A percentile compares a stretch with the other conserved stretches of the same genome.
These are phyloP conservation scores for Podila epigama DNA, from an alignment of 192 early-diverging fungal species.

Conservation along the genomic window DNA sequence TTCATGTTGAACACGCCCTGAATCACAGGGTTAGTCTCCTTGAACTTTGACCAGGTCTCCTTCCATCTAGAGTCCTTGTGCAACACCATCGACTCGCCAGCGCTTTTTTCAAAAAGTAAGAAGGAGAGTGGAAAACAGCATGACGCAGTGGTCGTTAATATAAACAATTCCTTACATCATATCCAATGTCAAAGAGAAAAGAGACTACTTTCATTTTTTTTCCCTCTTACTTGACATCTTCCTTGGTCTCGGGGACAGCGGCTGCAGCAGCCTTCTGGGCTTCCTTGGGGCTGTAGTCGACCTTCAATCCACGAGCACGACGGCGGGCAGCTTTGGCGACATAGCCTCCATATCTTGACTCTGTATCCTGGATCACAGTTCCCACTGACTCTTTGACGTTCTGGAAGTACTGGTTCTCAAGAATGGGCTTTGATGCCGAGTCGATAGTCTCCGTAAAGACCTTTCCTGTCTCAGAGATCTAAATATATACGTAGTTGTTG, in stretches of 20 bases:
- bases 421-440: slow-evolving; percentile 70
- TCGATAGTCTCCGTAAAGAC: slow-evolving; percentile 70
- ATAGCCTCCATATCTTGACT: slow-evolving; percentile 77
- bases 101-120: no score
- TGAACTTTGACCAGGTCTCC: slow-evolving; percentile 92
- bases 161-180: no score
- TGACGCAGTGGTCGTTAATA: no score
- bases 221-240: slow-evolving; percentile 32
- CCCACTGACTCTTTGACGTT: slow-evolving; percentile 68
- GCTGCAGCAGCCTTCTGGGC: slow-evolving; percentile 49
- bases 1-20: slow-evolving; percentile 80
- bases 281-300: slow-evolving; percentile 41
- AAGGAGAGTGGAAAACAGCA: no score
- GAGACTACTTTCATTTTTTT: no score
- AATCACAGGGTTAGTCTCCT: slow-evolving; percentile 85
- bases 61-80: slow-evolving; percentile 90
- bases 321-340: slow-evolving; percentile 78
- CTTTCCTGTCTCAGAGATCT: slow-evolving; percentile 68
- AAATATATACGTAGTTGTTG: no score
- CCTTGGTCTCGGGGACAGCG: slow-evolving; percentile 30
- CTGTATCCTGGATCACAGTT: slow-evolving; percentile 74
- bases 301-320: slow-evolving; percentile 52
- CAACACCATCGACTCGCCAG: slow-evolving; percentile 79
- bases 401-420: slow-evolving; percentile 71
- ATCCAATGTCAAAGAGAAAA: no score